phyloP scores from a whole-genome alignment of 176 grass and related monocot genomes.

The Oryza nivara region DNA sequence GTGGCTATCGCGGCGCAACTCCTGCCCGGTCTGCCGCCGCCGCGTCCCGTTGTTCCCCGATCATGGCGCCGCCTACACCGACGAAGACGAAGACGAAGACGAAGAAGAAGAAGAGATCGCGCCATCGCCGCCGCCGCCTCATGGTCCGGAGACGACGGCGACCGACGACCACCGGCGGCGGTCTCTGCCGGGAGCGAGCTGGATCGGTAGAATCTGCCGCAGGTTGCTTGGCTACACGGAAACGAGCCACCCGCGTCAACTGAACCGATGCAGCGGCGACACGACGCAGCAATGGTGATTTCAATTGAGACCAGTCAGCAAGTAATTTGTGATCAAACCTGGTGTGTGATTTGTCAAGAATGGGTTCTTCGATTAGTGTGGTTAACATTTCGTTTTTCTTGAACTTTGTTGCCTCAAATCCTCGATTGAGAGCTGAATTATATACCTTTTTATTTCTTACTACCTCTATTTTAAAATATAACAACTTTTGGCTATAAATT shows the following conservation, averaged over 20 bases:
- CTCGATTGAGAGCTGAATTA: too few relatives aligned
- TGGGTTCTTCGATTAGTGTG: too few relatives aligned
- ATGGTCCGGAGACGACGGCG: not conserved
- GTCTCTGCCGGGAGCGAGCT: slow-evolving; percentile 1
- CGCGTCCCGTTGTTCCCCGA: not conserved
- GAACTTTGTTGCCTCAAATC: too few relatives aligned
- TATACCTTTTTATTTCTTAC: too few relatives aligned
- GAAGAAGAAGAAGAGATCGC: too few relatives aligned
- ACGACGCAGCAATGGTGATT: not conserved
- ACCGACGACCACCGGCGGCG: not conserved
- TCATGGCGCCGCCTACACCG: not conserved
- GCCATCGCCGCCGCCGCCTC: not conserved
- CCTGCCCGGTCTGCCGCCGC: slow-evolving; percentile 41
- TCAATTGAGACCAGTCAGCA: too few relatives aligned
- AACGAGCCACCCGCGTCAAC: not conserved
- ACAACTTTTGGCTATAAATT: too few relatives aligned
- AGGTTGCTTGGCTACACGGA: not conserved
- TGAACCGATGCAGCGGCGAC: not conserved
- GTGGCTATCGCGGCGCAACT: not conserved
- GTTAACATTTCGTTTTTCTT: too few relatives aligned
- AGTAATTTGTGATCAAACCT: not conserved
- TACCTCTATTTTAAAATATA: too few relatives aligned
- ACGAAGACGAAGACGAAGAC: not conserved
- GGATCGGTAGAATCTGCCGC: slow-evolving; percentile 27
- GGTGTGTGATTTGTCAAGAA: too few relatives aligned